Conservation (phyloP, 768 basidiomycete genomes). For the Podaxis sp. region DNA sequence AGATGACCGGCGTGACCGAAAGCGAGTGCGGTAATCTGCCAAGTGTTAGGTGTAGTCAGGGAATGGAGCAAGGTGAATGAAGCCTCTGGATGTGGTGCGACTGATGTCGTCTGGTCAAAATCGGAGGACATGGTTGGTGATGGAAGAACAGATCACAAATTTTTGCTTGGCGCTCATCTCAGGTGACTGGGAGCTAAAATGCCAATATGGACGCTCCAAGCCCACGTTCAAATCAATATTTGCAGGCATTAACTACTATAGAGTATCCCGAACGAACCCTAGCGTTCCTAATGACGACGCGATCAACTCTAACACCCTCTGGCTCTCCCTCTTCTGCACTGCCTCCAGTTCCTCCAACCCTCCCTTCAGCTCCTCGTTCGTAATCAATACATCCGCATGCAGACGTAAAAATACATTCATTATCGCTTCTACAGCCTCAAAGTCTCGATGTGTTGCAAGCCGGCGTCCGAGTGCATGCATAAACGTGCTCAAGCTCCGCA, state of each 20-base stretch:
- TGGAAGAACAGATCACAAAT: neutral
- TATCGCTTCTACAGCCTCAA: conserved; percentile 92
- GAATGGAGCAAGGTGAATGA: conserved; percentile 6
- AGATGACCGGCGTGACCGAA: conserved; percentile 48
- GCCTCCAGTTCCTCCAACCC: conserved; percentile 57
- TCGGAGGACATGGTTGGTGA: neutral
- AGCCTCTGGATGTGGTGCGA: conserved; percentile 4
- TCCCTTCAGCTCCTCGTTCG: conserved; percentile 60
- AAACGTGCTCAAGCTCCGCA: conserved; percentile 66
- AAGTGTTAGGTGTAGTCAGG: conserved; percentile 10
- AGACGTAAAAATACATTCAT: conserved; percentile 80
- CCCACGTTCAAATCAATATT: neutral
- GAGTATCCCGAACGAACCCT: conserved; percentile 69
- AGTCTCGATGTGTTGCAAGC: conserved; percentile 79
- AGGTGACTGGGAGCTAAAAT: neutral
- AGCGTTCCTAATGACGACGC: conserved; percentile 73
- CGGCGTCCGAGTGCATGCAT: conserved; percentile 71
- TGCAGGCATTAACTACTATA: conserved; percentile 31
- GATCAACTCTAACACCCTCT: conserved; percentile 71
- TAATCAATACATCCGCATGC: conserved; percentile 79
- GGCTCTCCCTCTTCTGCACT: conserved; percentile 76
- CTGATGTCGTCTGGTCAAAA: neutral
- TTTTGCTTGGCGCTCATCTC: neutral
- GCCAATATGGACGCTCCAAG: neutral
- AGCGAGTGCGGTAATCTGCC: conserved; percentile 47